Evolutionary conservation across 352 stramenopile genomes (phyloP).

Genomic region (Phytophthora hybrid): DNA sequence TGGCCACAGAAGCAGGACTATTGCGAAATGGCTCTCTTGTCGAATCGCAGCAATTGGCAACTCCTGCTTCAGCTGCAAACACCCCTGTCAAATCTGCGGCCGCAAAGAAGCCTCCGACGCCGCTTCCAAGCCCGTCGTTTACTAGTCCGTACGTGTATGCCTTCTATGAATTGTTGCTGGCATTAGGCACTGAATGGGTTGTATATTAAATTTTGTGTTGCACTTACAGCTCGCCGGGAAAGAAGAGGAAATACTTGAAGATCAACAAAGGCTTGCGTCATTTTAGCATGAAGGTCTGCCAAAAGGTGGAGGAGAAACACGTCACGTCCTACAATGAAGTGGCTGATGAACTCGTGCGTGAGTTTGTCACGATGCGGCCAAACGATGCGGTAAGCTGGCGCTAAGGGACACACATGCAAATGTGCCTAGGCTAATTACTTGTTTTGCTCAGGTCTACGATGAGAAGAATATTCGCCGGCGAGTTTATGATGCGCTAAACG

Average conservation of each 20-base stretch:
- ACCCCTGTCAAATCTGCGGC: slow-evolving; percentile 19
- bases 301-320: slow-evolving; percentile 97
- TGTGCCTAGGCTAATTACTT: not conserved
- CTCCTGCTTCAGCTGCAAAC: slow-evolving; percentile 14
- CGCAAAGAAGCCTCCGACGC: slow-evolving; percentile 30
- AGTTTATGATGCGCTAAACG: slow-evolving; percentile 98
- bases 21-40: slow-evolving; percentile 80
- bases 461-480: slow-evolving; percentile 97
- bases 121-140: slow-evolving; percentile 55
- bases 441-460: slow-evolving; percentile 80
- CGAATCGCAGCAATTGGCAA: slow-evolving; percentile 49
- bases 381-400: slow-evolving; percentile 64
- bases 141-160: slow-evolving; percentile 63
- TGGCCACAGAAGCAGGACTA: slow-evolving; percentile 79
- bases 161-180: not conserved
- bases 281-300: slow-evolving; percentile 97
- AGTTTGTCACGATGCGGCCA: slow-evolving; percentile 89
- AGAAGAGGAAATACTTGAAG: slow-evolving; percentile 87
- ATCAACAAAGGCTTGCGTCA: slow-evolving; percentile 94
- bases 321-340: slow-evolving; percentile 97
- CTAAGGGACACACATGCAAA: not conserved
- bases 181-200: slow-evolving; percentile 8
- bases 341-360: slow-evolving; percentile 92
- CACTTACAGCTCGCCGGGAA: slow-evolving; percentile 55
- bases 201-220: slow-evolving; percentile 1